Evolutionary conservation across 2,329 filamentous ascomycete species (phyloP), one percentile per base, ranked within the genome.

Genomic region (Ceratocystis papillata): DNA sequence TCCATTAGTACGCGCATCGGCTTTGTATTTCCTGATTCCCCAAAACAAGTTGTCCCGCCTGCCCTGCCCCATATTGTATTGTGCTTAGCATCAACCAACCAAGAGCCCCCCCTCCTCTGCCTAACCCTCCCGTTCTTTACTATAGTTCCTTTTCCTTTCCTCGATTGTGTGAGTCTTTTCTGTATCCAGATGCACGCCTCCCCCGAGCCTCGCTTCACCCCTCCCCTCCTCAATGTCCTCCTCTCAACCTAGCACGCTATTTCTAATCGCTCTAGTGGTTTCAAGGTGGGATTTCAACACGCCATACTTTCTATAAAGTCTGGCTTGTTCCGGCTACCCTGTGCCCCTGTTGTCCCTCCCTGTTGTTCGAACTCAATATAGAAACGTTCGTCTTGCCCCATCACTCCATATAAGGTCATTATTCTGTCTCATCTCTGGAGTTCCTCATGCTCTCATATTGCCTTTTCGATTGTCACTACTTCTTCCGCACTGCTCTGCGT

Each of bases 391-490:
- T 37, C n/a, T 57, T n/a, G 20, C 28, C 62, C 6, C 44, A 10
- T 41, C 17, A 22, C 45, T 45, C 5, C n/a, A 57, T 64, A 64
- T 64, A 64, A 59, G 44, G 50, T 8, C 63, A 22, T n/a, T 46
- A n/a, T 28, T n/a, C 37, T n/a, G 25, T 57, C 22, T 57, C 48
- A 20, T 46, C 33, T 57, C 20, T 30, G 15, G 7, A 41, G 33
- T 28, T 30, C 79, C 81, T 28, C 79, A 95, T 95, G 89, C 88
- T 88, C 80, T 77, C 81, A 72, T 93, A 90, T 76, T 95, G 80
- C 76, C 79, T 89, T 67, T 87, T 94, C 81, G 88, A 95, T 77
- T 95, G 89, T 73, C 90, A 95, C 75, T 95, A 95, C 78, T 95
- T 96, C 78, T 94, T 89, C 80, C 89, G 89, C 80, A 95, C 87